Evolutionary conservation across 2,329 filamentous ascomycete species (phyloP), one percentile per base, ranked within the genome.

Genomic region (Acephala macrosclerotiorum): DNA sequence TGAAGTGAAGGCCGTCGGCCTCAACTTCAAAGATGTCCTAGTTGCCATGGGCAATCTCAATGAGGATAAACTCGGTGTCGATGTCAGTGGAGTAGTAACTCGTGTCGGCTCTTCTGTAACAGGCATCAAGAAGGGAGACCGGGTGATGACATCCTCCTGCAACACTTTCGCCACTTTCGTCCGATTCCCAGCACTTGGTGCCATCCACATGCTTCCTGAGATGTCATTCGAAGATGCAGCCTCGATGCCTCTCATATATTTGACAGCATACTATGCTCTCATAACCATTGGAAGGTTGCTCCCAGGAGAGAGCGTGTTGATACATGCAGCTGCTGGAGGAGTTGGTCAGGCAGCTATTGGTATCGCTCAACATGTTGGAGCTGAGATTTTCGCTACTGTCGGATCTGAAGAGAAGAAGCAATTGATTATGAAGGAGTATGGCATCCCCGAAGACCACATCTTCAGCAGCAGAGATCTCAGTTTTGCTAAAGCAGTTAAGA

Each of bases 11-110:
- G 75, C 77, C 0, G 68, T 70, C 12, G 79, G 78, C 2, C 22
- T 85, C 65, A 85, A 82, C 71, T 81, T 81, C 68, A 78, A 78
- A 40, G 84, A 86, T 66, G 76, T 82, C 11, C 65, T 76, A 12
- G 66, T 76, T 8, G 70, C 72, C 1, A 71, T 77, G 69, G 78
- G 77, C 2, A 33, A 65, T 22, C 7, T 70, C 1, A 65, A 69
- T 9, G 53, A 58, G 4, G 29, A 22, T 26, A 49, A 33, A 2
- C 20, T 71, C 1, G 68, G 68, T 1, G n/a, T 47, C 7, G 69
- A 71, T 25, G 63, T 16, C 36, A 18, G 40, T 36, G 66, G 69
- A 4, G 22, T 69, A 11, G 47, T 72, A 20, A 69, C 61, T 7
- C 29, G 61, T 18, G 33, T 68, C 20, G 66, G 69, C 8, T 25